Evolutionary conservation across 306 rosid species (phyloP), one percentile per base, ranked within the genome.

Genomic region (Ormosia emarginata): DNA sequence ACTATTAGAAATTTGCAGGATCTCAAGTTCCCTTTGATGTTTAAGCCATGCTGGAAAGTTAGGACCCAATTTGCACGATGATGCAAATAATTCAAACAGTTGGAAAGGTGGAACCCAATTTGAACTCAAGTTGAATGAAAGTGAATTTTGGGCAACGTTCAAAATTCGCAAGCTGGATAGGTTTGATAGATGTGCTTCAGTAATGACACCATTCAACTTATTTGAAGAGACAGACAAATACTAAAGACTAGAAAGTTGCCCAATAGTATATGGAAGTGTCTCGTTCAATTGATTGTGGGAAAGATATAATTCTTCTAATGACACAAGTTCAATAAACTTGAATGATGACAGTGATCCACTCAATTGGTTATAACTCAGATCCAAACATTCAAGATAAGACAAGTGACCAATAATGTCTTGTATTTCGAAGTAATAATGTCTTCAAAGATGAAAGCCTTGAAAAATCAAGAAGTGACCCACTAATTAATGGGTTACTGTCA

Each of bases 11-110:
- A 86, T 47, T 2, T 72, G 0, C 2, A 89, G 47, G 0, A 6
- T 1, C 1, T 0, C 2, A 33, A 87, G 81, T 30, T 9, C 6
- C 14, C 0, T 56, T 53, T 85, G 87, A 10, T 81, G 7, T 17
- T 77, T 78, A 37, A 87, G 65, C 90, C 90, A 87, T 13, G 2
- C 2, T 3, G 92, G 87, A 78, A 89, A 87, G 4, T 66, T 24
- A 3, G 85, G 87, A 58, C 92, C 90, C 0, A 82, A 57, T 12
- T 3, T 77, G 49, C 86, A 78, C 0, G 73, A 78, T 5, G 69
- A 18, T 53, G 85, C 68, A 39, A 0, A 7, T 14, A 89, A 12
- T 0, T 0, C 0, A 0, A 0, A 0, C 2, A 89, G 43, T 33
- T 79, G 82, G 6, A 89, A 85, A 13, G 85, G 73, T 65, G 90